Percentiles rank a stretch among this genome's conserved stretches.
These are phyloP conservation scores for Andrographis paniculata DNA, from an alignment of 305 asterid species.

Conservation along the genomic window DNA sequence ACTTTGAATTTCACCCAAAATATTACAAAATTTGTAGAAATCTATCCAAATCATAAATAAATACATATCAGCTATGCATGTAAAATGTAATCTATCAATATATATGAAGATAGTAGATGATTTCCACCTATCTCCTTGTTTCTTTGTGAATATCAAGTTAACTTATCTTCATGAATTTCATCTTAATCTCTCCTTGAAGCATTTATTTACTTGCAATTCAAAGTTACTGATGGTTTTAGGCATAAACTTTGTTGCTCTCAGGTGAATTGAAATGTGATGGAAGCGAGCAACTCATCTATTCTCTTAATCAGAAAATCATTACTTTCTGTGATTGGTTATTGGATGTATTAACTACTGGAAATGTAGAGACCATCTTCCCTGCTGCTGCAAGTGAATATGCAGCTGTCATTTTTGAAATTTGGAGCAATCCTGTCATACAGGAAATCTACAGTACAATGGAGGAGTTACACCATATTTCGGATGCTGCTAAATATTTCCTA, in stretches of 20 bases:
- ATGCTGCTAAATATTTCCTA: conserved; percentile 60
- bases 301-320: conserved; percentile 41
- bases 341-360: conserved; percentile 43
- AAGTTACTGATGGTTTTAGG: background rate
- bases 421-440: conserved; percentile 83
- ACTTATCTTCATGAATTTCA: too few species aligned
- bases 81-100: too few species aligned
- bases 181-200: too few species aligned
- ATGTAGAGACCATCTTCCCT: conserved; percentile 43
- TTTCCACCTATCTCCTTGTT: too few species aligned
- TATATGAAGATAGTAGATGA: too few species aligned
- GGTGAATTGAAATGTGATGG: conserved; percentile 23
- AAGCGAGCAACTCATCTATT: conserved; percentile 37
- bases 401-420: conserved; percentile 47
- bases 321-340: conserved; percentile 57
- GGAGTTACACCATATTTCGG: conserved; percentile 52
- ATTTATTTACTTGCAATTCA: too few species aligned
- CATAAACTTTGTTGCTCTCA: conserved; percentile 8
- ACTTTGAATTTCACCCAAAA: too few species aligned
- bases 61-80: too few species aligned
- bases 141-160: too few species aligned
- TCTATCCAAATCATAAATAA: too few species aligned
- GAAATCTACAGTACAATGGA: conserved; percentile 63
- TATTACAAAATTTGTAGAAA: too few species aligned
- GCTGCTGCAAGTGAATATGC: conserved; percentile 61